phyloP scores from a whole-genome alignment of 2,329 filamentous ascomycete species.

The Neofusicoccum parvum region DNA sequence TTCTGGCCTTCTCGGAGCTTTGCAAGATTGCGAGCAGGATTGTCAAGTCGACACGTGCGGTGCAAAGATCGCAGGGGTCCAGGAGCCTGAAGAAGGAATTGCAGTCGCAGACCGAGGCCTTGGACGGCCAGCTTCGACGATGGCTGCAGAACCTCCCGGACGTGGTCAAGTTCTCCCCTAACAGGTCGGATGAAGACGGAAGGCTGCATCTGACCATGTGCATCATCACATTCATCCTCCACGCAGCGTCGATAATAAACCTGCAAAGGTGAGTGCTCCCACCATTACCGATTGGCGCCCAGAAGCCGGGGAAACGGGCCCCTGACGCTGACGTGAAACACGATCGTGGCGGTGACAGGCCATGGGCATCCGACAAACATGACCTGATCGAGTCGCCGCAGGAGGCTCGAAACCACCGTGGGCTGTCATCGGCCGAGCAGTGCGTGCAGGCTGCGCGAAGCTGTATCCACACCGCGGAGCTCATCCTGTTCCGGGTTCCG shows the following conservation, averaged over 20 bases:
- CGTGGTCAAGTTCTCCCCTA: slow-evolving; percentile 7
- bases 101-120: not conserved
- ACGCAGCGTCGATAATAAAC: slow-evolving; percentile 3
- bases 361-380: slow-evolving; percentile 12
- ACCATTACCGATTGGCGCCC: not conserved
- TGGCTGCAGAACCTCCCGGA: slow-evolving; percentile 1
- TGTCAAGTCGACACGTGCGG: not conserved
- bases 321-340: not conserved
- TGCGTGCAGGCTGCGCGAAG: slow-evolving; percentile 6
- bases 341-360: not conserved
- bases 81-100: not conserved
- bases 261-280: not conserved
- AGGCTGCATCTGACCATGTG: slow-evolving; percentile 7
- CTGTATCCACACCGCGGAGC: slow-evolving; percentile 10
- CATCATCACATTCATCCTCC: slow-evolving; percentile 8
- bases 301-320: not conserved
- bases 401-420: not conserved
- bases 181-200: slow-evolving; percentile 1
- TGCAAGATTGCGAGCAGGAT: slow-evolving; percentile 9
- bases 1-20: slow-evolving; percentile 5
- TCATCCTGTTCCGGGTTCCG: slow-evolving; percentile 7
- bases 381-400: slow-evolving; percentile 4
- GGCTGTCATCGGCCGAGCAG: slow-evolving; percentile 9
- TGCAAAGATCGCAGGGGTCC: not conserved
- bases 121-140: not conserved